Conservation (phyloP, 2,329 filamentous ascomycete species). For the Cyphellophora attinorum region DNA sequence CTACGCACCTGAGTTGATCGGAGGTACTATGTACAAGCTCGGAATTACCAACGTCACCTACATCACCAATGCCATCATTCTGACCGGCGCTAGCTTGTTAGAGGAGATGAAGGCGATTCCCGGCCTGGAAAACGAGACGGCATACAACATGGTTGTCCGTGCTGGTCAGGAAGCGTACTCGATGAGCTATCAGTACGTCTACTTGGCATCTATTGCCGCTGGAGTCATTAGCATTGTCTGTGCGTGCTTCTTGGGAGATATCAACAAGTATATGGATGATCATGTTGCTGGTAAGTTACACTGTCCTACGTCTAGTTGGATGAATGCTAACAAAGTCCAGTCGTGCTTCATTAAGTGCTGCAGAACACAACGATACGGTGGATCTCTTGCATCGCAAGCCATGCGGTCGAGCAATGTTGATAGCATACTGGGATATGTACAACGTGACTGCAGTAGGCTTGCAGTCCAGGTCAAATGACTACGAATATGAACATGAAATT, state of each 20-base stretch:
- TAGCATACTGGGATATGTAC: too few species aligned
- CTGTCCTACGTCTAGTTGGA: not conserved
- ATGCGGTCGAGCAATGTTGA: too few species aligned
- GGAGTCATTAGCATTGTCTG: constrained; percentile 47
- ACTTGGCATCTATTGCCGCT: constrained; percentile 54
- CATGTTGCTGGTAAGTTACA: constrained; percentile 37
- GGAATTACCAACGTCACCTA: constrained; percentile 39
- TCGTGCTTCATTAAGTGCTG: not conserved
- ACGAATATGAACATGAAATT: too few species aligned
- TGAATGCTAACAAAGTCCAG: not conserved
- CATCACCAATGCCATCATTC: constrained; percentile 41
- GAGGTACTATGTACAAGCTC: constrained; percentile 39
- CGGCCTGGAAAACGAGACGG: constrained; percentile 39
- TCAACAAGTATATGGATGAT: constrained; percentile 49
- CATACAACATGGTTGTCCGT: constrained; percentile 42
- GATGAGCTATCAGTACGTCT: constrained; percentile 51
- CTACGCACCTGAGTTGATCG: constrained; percentile 38
- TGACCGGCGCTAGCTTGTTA: constrained; percentile 45
- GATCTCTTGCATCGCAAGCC: too few species aligned
- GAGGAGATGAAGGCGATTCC: constrained; percentile 22
- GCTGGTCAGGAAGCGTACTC: constrained; percentile 50
- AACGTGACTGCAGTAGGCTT: too few species aligned
- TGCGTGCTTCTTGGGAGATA: constrained; percentile 50
- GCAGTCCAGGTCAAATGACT: too few species aligned
- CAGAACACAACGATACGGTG: too few species aligned